These are phyloP conservation scores for Cercospora berteroae DNA, from an alignment of 2,329 filamentous ascomycete genomes.

Conservation along the genomic window DNA sequence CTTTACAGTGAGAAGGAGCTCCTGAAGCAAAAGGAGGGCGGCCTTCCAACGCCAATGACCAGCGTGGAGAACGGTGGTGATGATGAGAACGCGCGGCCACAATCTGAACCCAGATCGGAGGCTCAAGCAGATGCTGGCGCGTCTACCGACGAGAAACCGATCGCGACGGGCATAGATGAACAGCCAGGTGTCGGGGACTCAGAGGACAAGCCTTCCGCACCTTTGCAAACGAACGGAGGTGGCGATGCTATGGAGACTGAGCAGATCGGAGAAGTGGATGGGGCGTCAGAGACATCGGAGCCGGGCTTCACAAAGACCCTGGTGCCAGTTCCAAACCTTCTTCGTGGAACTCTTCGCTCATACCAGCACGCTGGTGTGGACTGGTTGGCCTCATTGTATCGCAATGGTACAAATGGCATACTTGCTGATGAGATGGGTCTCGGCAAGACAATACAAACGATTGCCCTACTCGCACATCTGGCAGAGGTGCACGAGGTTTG, in stretches of 20 bases:
- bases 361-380: constrained; percentile 97
- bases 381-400: constrained; percentile 91
- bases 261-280: constrained; percentile 9
- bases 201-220: not conserved
- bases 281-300: constrained; percentile 32
- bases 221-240: not conserved
- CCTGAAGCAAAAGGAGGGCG: constrained; percentile 31
- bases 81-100: constrained; percentile 23
- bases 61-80: constrained; percentile 34
- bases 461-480: constrained; percentile 86
- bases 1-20: constrained; percentile 33
- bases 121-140: constrained; percentile 20
- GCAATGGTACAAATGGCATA: constrained; percentile 91
- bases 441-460: constrained; percentile 97
- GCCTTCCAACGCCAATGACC: constrained; percentile 34
- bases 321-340: constrained; percentile 61
- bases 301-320: constrained; percentile 23
- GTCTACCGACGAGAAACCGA: not conserved
- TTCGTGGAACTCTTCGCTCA: constrained; percentile 85
- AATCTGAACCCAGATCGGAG: constrained; percentile 23
- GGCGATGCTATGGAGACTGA: constrained; percentile 29
- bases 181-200: not conserved
- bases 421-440: constrained; percentile 98
- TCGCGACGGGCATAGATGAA: not conserved
- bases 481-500: constrained; percentile 87